Base-by-base conservation (phyloP, 345 rosid species). In the Salix arbutifolia region DNA sequence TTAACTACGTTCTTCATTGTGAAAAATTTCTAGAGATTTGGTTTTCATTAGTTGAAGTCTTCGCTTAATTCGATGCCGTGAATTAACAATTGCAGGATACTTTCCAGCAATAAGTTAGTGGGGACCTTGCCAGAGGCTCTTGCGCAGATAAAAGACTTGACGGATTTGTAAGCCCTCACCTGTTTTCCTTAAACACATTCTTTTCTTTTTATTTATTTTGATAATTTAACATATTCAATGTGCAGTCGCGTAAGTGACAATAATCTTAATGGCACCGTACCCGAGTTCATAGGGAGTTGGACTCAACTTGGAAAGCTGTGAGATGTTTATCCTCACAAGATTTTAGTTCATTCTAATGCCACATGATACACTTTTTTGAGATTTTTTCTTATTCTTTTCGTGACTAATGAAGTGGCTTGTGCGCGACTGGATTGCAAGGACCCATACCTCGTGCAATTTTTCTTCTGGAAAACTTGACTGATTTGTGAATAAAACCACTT, bases 171-270 rank as follows among this genome's bases (percentile, higher is more conserved):
- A 38, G 74, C 23, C 19, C 25, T 50, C 4, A 11, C 12, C 38
- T 38, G 10, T 21, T 25, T 21, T 25, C 14, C 25, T 1, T 21
- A 7, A 62, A 6, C 66, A 62, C 4, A 2, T 11, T 12, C 30
- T 28, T 33, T 33, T 33, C 5, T 25, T 53, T 18, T n/a, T 53
- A 6, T 16, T 53, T 28, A 28, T 28, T 1, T 28, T 19, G 2
- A n/a, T 53, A 53, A 38, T 38, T 19, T 23, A 21, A 3, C 21
- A 16, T 53, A 28, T 46, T 4, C 42, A 52, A 19, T 30, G n/a
- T 79, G 82, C 82, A 79, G 82, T 40, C 33, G 78, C 5, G 62
- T 79, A 30, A 74, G 42, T 50, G 73, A 68, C 37, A 79, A 79
- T 64, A 79, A 31, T 30, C 65, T 79, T 16, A 68, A 5, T 5